Conservation (phyloP, 2,329 filamentous ascomycete genomes). For the Fusarium bulbicola region DNA sequence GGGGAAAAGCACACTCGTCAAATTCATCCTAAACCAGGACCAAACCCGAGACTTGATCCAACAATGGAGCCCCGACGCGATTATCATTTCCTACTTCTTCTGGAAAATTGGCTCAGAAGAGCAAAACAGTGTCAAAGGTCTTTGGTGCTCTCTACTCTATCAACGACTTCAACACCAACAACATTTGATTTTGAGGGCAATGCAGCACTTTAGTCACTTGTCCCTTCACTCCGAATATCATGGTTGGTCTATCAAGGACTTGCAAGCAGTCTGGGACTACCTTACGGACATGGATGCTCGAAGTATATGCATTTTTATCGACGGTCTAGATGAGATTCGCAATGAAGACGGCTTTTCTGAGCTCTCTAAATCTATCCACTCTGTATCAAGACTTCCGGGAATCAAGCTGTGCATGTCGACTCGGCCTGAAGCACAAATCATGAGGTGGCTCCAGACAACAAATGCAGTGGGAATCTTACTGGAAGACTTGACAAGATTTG, state of each 20-base stretch:
- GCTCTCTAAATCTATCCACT: no score
- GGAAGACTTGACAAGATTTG: no score
- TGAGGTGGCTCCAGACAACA: no score
- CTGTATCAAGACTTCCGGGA: no score
- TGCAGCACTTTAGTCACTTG: accelerated
- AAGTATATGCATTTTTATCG: accelerated
- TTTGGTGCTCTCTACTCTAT: accelerated
- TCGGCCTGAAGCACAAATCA: no score
- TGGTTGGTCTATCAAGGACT: no score
- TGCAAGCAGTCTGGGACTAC: no score
- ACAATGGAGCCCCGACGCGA: neutral
- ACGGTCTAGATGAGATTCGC: neutral
- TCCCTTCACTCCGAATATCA: accelerated
- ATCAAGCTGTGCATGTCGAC: no score
- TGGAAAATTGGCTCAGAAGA: slow-evolving; percentile 7
- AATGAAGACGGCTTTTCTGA: neutral
- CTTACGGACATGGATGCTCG: accelerated
- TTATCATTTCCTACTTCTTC: neutral
- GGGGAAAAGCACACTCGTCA: accelerated
- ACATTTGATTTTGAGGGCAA: accelerated
- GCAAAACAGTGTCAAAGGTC: neutral
- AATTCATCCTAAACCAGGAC: neutral
- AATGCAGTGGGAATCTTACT: no score
- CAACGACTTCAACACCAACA: accelerated
- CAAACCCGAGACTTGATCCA: accelerated